Conservation (phyloP, 139 green algal species). For the Pleodorina starrii region DNA sequence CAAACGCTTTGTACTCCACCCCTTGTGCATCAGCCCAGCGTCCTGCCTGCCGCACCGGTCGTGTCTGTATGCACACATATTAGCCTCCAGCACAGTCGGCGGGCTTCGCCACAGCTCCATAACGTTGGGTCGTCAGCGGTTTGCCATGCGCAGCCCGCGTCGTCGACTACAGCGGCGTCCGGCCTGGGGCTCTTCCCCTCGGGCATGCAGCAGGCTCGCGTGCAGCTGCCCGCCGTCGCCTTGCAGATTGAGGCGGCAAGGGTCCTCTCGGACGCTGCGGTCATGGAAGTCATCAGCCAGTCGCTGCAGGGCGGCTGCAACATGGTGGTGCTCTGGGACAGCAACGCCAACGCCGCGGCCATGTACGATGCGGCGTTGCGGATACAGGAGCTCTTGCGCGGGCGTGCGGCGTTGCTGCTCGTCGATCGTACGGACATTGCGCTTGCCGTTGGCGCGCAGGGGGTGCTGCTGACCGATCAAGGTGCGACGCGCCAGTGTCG, state of each 20-base stretch:
- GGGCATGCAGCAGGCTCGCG: constrained; percentile 73
- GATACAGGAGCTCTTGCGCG: constrained; percentile 81
- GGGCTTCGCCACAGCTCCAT: not conserved
- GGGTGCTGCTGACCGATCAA: constrained; percentile 84
- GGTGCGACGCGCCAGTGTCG: constrained; percentile 63
- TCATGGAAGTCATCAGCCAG: constrained; percentile 49
- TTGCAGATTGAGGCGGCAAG: constrained; percentile 66
- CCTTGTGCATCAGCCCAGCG: not conserved
- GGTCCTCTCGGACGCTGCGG: constrained; percentile 39
- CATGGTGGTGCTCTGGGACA: constrained; percentile 74
- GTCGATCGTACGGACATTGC: constrained; percentile 92
- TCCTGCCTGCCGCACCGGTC: not conserved
- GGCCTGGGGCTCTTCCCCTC: constrained; percentile 69
- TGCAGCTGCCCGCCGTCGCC: constrained; percentile 82
- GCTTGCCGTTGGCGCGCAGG: constrained; percentile 84
- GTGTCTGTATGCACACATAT: not conserved
- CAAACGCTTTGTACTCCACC: not conserved
- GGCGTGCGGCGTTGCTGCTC: constrained; percentile 86
- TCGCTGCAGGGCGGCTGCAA: constrained; percentile 66
- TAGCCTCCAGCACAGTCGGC: too few species aligned
- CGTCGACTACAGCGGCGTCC: not conserved
- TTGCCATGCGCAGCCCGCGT: not conserved
- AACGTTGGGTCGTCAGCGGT: not conserved
- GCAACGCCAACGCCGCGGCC: constrained; percentile 65
- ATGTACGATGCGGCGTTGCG: constrained; percentile 88